These are phyloP conservation scores for Jatropha curcas DNA, from an alignment of 345 rosid species.

Conservation along the genomic window DNA sequence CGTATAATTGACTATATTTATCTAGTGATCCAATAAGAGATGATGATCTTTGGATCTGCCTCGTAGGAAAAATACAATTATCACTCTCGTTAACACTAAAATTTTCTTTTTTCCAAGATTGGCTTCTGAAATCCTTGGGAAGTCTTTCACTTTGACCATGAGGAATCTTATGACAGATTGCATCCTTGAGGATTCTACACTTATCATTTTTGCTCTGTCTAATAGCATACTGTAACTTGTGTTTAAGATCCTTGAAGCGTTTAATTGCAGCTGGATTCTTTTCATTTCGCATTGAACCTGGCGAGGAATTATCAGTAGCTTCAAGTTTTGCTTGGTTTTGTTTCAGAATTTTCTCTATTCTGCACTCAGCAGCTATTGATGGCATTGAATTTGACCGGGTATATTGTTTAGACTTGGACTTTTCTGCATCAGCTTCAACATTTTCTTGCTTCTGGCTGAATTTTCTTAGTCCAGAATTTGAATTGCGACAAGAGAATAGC, in stretches of 20 bases:
- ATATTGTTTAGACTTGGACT: slow-evolving; percentile 21
- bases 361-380: slow-evolving; percentile 30
- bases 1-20: slow-evolving; percentile 61
- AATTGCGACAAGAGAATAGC: slow-evolving; percentile 46
- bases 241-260: slow-evolving; percentile 63
- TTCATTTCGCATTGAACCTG: slow-evolving; percentile 31
- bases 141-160: slow-evolving; percentile 45
- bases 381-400: slow-evolving; percentile 29
- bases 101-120: slow-evolving; percentile 9
- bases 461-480: slow-evolving; percentile 16
- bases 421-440: neutral
- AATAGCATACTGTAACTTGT: slow-evolving; percentile 65
- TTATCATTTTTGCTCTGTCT: slow-evolving; percentile 60
- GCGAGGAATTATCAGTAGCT: slow-evolving; percentile 18
- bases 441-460: slow-evolving; percentile 14
- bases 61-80: slow-evolving; percentile 8
- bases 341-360: slow-evolving; percentile 36
- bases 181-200: slow-evolving; percentile 76
- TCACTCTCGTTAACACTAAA: slow-evolving; percentile 14
- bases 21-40: slow-evolving; percentile 63
- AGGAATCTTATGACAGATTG: slow-evolving; percentile 77
- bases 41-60: slow-evolving; percentile 45
- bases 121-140: slow-evolving; percentile 50
- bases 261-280: slow-evolving; percentile 51
- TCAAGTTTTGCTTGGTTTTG: slow-evolving; percentile 27